These are phyloP conservation scores for Solanum stenotomum DNA, from an alignment of 257 asterid genomes.

Conservation along the genomic window DNA sequence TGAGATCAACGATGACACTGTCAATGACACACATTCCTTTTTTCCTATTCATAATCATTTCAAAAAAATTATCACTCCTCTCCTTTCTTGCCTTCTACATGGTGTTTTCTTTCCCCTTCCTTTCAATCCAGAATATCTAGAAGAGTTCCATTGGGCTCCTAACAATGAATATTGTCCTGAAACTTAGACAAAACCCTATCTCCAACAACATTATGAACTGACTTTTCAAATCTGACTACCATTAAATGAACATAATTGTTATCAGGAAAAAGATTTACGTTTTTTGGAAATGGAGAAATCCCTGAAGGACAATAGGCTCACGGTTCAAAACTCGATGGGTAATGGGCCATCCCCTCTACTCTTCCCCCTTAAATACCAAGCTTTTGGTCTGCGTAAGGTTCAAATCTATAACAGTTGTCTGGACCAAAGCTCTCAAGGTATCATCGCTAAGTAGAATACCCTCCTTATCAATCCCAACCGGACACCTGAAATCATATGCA, in stretches of 20 bases:
- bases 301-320: not conserved
- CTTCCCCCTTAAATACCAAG: not conserved
- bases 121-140: not conserved
- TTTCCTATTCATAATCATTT: not conserved
- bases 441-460: not conserved
- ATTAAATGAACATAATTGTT: not conserved
- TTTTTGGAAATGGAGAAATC: not conserved
- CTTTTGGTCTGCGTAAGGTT: not conserved
- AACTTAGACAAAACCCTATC: not conserved
- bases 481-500: not conserved
- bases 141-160: not conserved
- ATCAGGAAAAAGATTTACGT: not conserved
- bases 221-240: not conserved
- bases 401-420: not conserved
- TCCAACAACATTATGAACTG: not conserved
- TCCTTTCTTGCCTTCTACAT: not conserved
- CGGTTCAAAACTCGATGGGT: not conserved
- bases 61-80: not conserved
- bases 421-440: not conserved
- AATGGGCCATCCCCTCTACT: not conserved
- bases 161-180: not conserved
- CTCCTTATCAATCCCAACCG: not conserved
- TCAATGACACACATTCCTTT: not conserved
- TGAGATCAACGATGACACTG: not conserved
- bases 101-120: not conserved